Evolutionary conservation across 306 rosid species (phyloP), one percentile per base, ranked within the genome.

Genomic region (Hippophae gyantsensis): DNA sequence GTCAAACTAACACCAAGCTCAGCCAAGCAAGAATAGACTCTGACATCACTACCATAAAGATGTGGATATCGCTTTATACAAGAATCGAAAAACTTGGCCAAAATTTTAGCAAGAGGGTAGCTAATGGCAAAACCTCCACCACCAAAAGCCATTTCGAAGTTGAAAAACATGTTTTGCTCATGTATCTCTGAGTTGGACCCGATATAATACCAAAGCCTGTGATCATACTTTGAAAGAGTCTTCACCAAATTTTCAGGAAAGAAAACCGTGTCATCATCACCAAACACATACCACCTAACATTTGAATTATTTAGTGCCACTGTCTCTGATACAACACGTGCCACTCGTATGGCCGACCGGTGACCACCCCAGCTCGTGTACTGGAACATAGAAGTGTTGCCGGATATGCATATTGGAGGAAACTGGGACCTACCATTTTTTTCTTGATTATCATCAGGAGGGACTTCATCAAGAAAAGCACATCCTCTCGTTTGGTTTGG

Each of bases 71-170:
- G 68, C 74, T 81, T 79, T 0, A 90, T 59, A 27, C 98, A 90
- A 0, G 95, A 81, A 74, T 87, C 98, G 38, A 90, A 85, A 46
- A 84, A 79, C 62, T 79, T 87, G 5, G 81, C 89, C 57, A 90
- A 58, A 9, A 71, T 81, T 54, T 64, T 67, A 0, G 93, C 96
- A 1, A 87, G 60, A 50, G 98, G 76, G 43, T 75, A 73, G 53
- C 96, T 87, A 54, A 92, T 72, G 56, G 92, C 98, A 54, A 92
- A 85, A 57, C 96, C 98, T 7, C 89, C 98, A 13, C 98, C 98
- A 5, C 92, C 92, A 58, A 79, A 85, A 61, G 95, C 98, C 96
- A 87, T 92, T 13, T 75, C 87, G 54, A 83, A 87, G 9, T 85
- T 80, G 23, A 87, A 87, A 6, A 64, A 1, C 25, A 65, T 70